Evolutionary conservation across 2,329 filamentous ascomycete species (phyloP), one percentile per base, ranked within the genome.

Genomic region (Talaromyces verruculosus): DNA sequence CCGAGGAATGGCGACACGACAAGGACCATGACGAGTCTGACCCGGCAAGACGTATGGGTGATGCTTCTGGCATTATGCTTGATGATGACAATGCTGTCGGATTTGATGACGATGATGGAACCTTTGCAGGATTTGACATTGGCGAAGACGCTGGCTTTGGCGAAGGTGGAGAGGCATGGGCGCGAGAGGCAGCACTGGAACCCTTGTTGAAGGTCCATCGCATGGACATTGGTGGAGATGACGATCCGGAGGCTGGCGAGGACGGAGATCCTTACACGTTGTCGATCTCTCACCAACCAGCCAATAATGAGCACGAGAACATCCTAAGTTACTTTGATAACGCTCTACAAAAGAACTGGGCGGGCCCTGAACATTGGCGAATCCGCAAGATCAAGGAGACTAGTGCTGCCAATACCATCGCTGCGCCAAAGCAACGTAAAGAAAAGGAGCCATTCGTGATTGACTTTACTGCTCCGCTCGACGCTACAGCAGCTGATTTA

Each of bases 251-350:
- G 10, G 83, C 80, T 8, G 83, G 81, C 66, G 88, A 90, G 39
- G 87, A 87, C 61, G 89, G 88, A 43, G 88, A 88, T 65, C 87
- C 91, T 69, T 97, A 92, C 74, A 84, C 89, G 28, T 86, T 97
- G 7, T 91, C 91, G n/a, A 88, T 97, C 81, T 87, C 87, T 47
- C 90, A 90, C 71, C 84, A 86, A 61, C 87, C 88, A 64, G 84
- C 84, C 61, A 91, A 92, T 67, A 80, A 79, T 51, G 83, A 90
- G 76, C 93, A 97, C 75, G 92, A 98, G 71, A 94, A 97, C 72
- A 97, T 99, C 66, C 85, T 99, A n/a, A 91, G 91, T 74, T 99
- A 98, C 81, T 99, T 99, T 75, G 95, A 99, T 77, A 92, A 97
- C 74, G 93, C 94, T 2, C 81, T 98, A 51, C 92, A 95, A 76